A percentile compares a stretch with the other conserved stretches of the same genome.
These are phyloP conservation scores for Talinum fruticosum DNA, from an alignment of 148 eudicot species.

Conservation along the genomic window DNA sequence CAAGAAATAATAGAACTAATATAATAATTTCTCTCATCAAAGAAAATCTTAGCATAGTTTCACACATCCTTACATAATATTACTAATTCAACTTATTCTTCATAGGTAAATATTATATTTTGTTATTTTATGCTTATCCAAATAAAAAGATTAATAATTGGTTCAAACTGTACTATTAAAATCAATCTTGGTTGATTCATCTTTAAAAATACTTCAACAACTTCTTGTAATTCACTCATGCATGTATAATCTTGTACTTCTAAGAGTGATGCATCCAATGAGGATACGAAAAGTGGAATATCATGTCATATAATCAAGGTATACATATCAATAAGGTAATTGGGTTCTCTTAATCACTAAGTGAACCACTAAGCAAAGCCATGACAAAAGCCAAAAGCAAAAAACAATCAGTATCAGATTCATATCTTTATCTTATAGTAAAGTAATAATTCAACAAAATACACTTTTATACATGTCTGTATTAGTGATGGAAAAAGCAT, in stretches of 20 bases:
- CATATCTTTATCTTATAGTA: neutral
- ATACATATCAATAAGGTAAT: neutral
- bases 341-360: neutral
- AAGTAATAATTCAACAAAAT: neutral
- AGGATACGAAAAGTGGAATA: neutral
- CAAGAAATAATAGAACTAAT: no score
- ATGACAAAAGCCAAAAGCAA: neutral
- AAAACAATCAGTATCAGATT: neutral
- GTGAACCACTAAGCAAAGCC: neutral
- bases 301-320: neutral
- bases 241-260: neutral
- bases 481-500: conserved; percentile 13
- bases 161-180: no score
- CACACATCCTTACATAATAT: no score
- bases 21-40: no score
- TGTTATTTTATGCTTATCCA: no score
- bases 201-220: no score
- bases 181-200: no score
- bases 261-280: neutral
- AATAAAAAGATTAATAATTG: no score
- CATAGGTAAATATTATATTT: no score
- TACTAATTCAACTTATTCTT: no score
- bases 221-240: no score
- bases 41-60: no score
- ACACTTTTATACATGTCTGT: neutral